phyloP scores from a whole-genome alignment of 176 grass and related monocot species.

The Triticum monococcum region DNA sequence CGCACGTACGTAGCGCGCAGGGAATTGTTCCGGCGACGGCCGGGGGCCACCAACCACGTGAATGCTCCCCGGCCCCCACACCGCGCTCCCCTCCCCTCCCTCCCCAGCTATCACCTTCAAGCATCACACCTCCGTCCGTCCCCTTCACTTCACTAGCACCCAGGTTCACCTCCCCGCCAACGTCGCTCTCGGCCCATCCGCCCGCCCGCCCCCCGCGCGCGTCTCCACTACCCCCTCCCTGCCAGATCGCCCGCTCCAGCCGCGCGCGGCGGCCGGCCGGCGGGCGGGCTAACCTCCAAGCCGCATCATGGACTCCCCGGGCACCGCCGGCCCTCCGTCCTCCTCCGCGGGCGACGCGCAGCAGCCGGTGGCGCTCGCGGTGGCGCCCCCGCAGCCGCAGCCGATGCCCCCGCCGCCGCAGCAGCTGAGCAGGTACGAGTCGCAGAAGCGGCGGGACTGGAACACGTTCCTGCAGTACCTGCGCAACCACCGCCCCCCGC shows the following conservation, averaged over 20 bases:
- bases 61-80: conserved; percentile 45
- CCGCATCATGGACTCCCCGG: conserved; percentile 44
- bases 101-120: conserved; percentile 39
- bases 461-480: conserved; percentile 99
- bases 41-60: conserved; percentile 84
- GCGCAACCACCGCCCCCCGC: conserved; percentile 89
- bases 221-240: conserved; percentile 9
- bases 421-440: conserved; percentile 90
- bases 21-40: conserved; percentile 33
- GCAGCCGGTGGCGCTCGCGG: neutral
- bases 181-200: conserved; percentile 43
- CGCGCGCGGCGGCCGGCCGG: conserved; percentile 16
- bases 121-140: conserved; percentile 34
- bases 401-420: neutral
- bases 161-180: conserved; percentile 41
- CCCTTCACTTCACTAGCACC: conserved; percentile 31
- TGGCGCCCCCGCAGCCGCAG: neutral
- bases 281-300: neutral
- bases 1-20: neutral
- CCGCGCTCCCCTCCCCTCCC: neutral
- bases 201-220: neutral
- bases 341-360: conserved; percentile 15
- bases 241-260: neutral
- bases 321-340: conserved; percentile 6
- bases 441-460: conserved; percentile 98